A percentile compares a stretch with the other conserved stretches of the same genome.
Evolutionary conservation across 2,329 filamentous ascomycete species (phyloP).

Genomic region (Pseudocercospora macadamiae): DNA sequence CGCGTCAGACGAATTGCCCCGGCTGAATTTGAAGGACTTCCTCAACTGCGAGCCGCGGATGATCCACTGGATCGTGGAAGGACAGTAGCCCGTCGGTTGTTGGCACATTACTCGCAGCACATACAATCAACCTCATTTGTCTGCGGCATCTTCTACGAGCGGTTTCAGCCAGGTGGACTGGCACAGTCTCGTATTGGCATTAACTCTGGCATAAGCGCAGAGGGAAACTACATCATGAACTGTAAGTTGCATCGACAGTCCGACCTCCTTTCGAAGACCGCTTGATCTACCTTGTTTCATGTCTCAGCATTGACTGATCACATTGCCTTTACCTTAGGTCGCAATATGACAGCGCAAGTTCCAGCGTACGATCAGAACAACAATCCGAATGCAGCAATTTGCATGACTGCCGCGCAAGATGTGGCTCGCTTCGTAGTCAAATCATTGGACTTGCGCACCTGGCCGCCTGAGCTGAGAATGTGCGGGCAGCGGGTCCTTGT

Average conservation of each 20-base stretch:
- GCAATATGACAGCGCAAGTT: slow-evolving; percentile 57
- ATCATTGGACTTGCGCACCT: slow-evolving; percentile 66
- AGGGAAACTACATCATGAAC: slow-evolving; percentile 70
- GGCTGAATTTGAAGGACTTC: slow-evolving; percentile 72
- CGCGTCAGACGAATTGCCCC: slow-evolving; percentile 72
- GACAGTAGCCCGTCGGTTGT: slow-evolving; percentile 57
- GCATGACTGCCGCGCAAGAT: slow-evolving; percentile 70
- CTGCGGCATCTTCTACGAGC: slow-evolving; percentile 76
- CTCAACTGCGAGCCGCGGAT: slow-evolving; percentile 56
- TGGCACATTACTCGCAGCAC: slow-evolving; percentile 58
- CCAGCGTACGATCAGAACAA: slow-evolving; percentile 59
- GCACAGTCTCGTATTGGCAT: slow-evolving; percentile 61
- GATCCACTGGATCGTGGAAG: slow-evolving; percentile 67
- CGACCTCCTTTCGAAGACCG: no score
- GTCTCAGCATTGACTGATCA: no score
- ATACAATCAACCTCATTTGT: slow-evolving; percentile 73
- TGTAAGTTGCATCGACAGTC: no score
- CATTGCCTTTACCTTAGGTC: no score
- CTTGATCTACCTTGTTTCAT: no score
- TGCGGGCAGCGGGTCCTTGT: slow-evolving; percentile 67
- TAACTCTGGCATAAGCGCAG: slow-evolving; percentile 53
- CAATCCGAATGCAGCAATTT: slow-evolving; percentile 56
- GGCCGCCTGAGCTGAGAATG: slow-evolving; percentile 72
- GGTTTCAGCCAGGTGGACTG: slow-evolving; percentile 71
- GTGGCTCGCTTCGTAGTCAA: slow-evolving; percentile 71